Conservation (phyloP, 441 rosid species). For the Arabidopsis lyrata region DNA sequence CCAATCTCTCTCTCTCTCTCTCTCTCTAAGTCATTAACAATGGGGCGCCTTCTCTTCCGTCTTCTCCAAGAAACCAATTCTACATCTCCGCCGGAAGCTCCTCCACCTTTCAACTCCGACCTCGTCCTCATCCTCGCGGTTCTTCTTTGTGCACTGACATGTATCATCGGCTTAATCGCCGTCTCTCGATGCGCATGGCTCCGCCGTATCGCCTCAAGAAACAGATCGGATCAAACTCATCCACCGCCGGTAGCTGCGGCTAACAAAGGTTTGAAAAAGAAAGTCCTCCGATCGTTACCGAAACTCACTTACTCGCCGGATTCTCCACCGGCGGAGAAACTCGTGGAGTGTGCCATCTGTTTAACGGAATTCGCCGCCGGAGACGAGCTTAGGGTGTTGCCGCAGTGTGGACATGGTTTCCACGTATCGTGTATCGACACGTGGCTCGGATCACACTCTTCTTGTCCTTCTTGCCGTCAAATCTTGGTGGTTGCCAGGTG, state of each 20-base stretch:
- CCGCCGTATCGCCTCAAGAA: conserved; percentile 59
- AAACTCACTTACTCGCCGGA: conserved; percentile 57
- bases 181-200: conserved; percentile 84
- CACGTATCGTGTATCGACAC: conserved; percentile 88
- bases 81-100: conserved; percentile 39
- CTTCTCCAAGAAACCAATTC: conserved; percentile 43
- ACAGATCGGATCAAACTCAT: conserved; percentile 28
- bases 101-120: conserved; percentile 62
- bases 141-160: conserved; percentile 86
- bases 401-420: conserved; percentile 93
- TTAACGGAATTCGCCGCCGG: conserved; percentile 67
- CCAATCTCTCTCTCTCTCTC: background rate
- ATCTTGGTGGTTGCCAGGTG: conserved; percentile 68
- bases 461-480: conserved; percentile 98
- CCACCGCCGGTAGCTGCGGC: conserved; percentile 49
- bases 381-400: conserved; percentile 81
- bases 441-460: conserved; percentile 94
- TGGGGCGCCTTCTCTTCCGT: conserved; percentile 67
- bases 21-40: conserved; percentile 24
- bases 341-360: conserved; percentile 86
- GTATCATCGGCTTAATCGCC: conserved; percentile 72
- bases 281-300: conserved; percentile 76
- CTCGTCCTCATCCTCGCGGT: conserved; percentile 82
- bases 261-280: conserved; percentile 87
- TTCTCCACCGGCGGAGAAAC: conserved; percentile 46